A percentile compares a stretch with the other conserved stretches of the same genome.
Conservation (phyloP, 768 basidiomycete species). For the Psilocybe azurescens region DNA sequence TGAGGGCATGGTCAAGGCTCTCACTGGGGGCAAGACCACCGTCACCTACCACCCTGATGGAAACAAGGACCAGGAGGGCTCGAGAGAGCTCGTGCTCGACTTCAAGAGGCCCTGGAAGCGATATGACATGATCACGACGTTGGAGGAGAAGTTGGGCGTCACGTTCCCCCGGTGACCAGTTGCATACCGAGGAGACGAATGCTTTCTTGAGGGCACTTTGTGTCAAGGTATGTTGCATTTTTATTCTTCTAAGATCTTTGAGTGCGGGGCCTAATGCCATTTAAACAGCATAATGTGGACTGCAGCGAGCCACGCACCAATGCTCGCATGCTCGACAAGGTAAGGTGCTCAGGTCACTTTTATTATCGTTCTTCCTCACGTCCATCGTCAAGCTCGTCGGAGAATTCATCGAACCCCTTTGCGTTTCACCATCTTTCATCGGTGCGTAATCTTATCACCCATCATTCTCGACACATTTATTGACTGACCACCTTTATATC, state of each 20-base stretch:
- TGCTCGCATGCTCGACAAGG: slow-evolving; percentile 94
- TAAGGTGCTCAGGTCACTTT: slow-evolving; percentile 27
- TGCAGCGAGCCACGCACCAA: slow-evolving; percentile 97
- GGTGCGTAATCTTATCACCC: slow-evolving; percentile 44
- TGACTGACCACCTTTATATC: background rate
- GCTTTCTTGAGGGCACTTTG: slow-evolving; percentile 86
- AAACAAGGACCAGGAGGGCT: slow-evolving; percentile 74
- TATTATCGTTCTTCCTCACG: background rate
- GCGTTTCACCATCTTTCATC: slow-evolving; percentile 96
- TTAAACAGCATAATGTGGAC: slow-evolving; percentile 85
- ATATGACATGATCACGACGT: slow-evolving; percentile 96
- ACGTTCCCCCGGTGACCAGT: slow-evolving; percentile 93
- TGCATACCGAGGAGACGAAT: slow-evolving; percentile 89
- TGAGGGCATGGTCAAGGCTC: slow-evolving; percentile 87
- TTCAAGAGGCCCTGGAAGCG: slow-evolving; percentile 97
- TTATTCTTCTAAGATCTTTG: background rate
- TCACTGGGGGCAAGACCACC: slow-evolving; percentile 82
- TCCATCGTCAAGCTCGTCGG: slow-evolving; percentile 79
- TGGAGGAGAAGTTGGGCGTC: slow-evolving; percentile 91
- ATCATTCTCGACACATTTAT: background rate
- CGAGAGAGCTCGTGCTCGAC: slow-evolving; percentile 74
- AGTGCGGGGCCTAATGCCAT: too few species aligned
- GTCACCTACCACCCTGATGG: slow-evolving; percentile 93
- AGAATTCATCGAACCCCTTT: slow-evolving; percentile 96
- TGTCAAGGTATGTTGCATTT: slow-evolving; percentile 63